Conservation (phyloP, 768 basidiomycete genomes). For the Filobasidium wieringae region DNA sequence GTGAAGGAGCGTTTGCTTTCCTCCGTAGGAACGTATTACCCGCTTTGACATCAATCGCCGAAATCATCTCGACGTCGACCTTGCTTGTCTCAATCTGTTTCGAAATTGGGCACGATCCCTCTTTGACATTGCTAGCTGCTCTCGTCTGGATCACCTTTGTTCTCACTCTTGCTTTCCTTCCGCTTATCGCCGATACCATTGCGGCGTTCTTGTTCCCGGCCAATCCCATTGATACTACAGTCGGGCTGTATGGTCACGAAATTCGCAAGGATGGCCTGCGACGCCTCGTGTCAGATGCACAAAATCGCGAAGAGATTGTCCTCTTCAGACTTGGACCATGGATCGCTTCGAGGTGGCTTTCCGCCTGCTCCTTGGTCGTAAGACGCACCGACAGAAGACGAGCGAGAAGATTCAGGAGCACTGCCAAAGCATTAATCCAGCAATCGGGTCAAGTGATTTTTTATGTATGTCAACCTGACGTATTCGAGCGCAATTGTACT, state of each 20-base stretch:
- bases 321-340: constrained; percentile 75
- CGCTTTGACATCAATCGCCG: constrained; percentile 1
- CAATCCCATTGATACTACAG: too few relatives aligned
- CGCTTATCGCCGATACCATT: background rate
- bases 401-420: background rate
- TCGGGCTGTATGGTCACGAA: too few relatives aligned
- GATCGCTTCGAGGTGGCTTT: constrained; percentile 73
- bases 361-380: too few relatives aligned
- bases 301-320: constrained; percentile 65
- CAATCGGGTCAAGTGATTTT: constrained; percentile 16
- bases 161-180: background rate
- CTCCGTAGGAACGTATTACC: constrained; percentile 8
- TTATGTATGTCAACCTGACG: constrained; percentile 18
- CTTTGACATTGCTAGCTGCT: background rate
- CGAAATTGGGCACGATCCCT: background rate
- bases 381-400: constrained; percentile 41
- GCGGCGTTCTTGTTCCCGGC: background rate
- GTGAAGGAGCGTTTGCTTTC: constrained; percentile 6
- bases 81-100: background rate
- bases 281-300: constrained; percentile 61
- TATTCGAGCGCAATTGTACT: background rate
- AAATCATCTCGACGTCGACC: constrained; percentile 4
- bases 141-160: background rate
- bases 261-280: constrained; percentile 38
- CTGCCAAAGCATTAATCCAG: constrained; percentile 1